Conservation (phyloP, 2,329 filamentous ascomycete genomes). For the Xylaria arbuscula region DNA sequence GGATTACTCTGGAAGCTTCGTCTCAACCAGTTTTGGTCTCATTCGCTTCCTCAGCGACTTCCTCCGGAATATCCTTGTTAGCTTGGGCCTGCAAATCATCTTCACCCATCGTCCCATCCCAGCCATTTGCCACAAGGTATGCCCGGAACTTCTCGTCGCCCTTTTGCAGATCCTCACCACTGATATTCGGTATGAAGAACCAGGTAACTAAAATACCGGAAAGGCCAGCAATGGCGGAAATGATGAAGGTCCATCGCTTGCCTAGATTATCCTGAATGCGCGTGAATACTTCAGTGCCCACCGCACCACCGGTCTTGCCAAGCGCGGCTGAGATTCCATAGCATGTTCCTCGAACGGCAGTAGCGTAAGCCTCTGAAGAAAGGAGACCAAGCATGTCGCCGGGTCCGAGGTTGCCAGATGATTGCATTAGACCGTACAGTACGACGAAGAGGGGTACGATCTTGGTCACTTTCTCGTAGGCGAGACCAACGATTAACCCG, state of each 20-base stretch:
- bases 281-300: slow-evolving; percentile 31
- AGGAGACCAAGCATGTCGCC: slow-evolving; percentile 33
- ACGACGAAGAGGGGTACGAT: slow-evolving; percentile 34
- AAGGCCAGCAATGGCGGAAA: slow-evolving; percentile 28
- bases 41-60: neutral
- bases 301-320: slow-evolving; percentile 27
- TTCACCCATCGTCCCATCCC: slow-evolving; percentile 29
- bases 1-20: neutral
- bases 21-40: neutral
- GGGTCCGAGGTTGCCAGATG: slow-evolving; percentile 31
- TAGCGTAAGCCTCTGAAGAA: slow-evolving; percentile 31
- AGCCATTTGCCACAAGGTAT: slow-evolving; percentile 31
- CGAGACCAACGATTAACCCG: slow-evolving; percentile 29
- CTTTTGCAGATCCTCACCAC: slow-evolving; percentile 27
- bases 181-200: slow-evolving; percentile 32
- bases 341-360: slow-evolving; percentile 29
- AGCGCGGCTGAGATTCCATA: slow-evolving; percentile 34
- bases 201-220: slow-evolving; percentile 28
- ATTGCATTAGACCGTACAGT: slow-evolving; percentile 33
- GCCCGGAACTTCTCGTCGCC: slow-evolving; percentile 29
- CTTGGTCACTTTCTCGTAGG: slow-evolving; percentile 30
- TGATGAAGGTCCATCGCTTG: slow-evolving; percentile 35
- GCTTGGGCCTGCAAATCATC: slow-evolving; percentile 20
- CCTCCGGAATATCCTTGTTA: slow-evolving; percentile 8
- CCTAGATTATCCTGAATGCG: slow-evolving; percentile 31